Conservation (phyloP, 352 stramenopile species). For the Chrysophaeum taylorii region DNA sequence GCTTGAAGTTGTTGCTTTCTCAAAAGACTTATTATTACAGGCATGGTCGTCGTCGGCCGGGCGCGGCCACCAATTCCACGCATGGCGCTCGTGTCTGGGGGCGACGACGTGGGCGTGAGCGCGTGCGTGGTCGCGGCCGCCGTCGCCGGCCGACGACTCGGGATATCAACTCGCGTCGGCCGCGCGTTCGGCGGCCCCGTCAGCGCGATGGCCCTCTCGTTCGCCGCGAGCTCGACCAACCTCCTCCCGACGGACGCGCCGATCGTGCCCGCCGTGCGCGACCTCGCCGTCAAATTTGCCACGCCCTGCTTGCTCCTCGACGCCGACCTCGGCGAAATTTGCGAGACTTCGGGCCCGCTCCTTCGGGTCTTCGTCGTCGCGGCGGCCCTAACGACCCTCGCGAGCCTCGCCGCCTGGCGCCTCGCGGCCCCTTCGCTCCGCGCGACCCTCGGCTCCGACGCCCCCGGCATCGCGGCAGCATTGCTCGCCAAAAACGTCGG, state of each 20-base stretch:
- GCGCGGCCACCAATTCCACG: too few relatives aligned
- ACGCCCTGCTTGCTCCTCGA: slow-evolving; percentile 50
- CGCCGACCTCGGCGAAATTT: slow-evolving; percentile 34
- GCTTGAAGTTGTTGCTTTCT: too few relatives aligned
- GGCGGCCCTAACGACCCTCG: slow-evolving; percentile 32
- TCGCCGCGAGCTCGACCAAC: slow-evolving; percentile 37
- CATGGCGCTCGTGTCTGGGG: too few relatives aligned
- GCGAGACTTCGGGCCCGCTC: slow-evolving; percentile 29
- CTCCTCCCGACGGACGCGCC: slow-evolving; percentile 38
- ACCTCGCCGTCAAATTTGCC: slow-evolving; percentile 40
- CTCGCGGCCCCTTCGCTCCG: slow-evolving; percentile 2
- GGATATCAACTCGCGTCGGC: slow-evolving; percentile 34
- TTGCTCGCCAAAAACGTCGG: slow-evolving; percentile 55
- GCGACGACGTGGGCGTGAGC: slow-evolving; percentile 39
- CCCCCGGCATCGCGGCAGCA: slow-evolving; percentile 39
- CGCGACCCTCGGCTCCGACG: slow-evolving; percentile 33
- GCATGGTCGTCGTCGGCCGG: too few relatives aligned
- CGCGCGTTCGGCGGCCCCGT: slow-evolving; percentile 44
- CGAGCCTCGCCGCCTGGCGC: slow-evolving; percentile 27
- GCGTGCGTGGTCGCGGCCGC: slow-evolving; percentile 22
- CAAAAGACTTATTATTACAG: too few relatives aligned
- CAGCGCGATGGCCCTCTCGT: slow-evolving; percentile 48
- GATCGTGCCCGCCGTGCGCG: slow-evolving; percentile 28
- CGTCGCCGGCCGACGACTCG: slow-evolving; percentile 26
- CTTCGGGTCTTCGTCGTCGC: slow-evolving; percentile 40